These are phyloP conservation scores for Zangia roseola DNA, from an alignment of 768 basidiomycete genomes.

Conservation along the genomic window DNA sequence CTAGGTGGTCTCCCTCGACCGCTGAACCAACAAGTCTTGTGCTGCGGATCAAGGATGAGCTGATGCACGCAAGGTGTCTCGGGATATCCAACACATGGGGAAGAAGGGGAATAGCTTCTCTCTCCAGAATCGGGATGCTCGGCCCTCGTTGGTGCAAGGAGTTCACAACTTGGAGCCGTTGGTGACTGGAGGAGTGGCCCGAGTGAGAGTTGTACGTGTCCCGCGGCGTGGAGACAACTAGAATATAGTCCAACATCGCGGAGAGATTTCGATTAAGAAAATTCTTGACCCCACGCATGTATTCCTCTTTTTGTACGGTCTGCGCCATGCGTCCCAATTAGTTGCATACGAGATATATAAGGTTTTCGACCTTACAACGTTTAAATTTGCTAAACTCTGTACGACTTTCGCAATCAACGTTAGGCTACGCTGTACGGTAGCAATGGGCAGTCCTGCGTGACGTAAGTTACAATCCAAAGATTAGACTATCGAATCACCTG, in stretches of 20 bases:
- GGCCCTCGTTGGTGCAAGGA: conserved; percentile 56
- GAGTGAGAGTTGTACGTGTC: conserved; percentile 27
- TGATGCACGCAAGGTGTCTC: conserved; percentile 72
- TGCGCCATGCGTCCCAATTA: conserved; percentile 23
- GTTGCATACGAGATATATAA: neutral
- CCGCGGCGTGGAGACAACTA: conserved; percentile 62
- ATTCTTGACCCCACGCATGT: conserved; percentile 73
- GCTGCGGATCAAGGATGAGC: conserved; percentile 72
- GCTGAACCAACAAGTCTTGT: conserved; percentile 43
- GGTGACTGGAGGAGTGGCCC: conserved; percentile 38
- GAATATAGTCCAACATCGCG: conserved; percentile 79
- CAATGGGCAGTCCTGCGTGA: conserved; percentile 58
- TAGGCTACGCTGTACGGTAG: conserved; percentile 72
- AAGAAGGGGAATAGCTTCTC: conserved; percentile 69
- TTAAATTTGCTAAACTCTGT: conserved; percentile 85
- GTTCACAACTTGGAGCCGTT: conserved; percentile 53
- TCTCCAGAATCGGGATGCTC: conserved; percentile 54
- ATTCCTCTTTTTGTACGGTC: conserved; percentile 74
- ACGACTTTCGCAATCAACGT: conserved; percentile 87
- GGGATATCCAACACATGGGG: conserved; percentile 79
- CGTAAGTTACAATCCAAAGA: conserved; percentile 7
- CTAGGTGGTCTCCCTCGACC: conserved; percentile 38
- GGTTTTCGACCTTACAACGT: conserved; percentile 47
- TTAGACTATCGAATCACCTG: conserved; percentile 46
- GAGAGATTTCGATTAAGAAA: conserved; percentile 64